Percentiles rank a stretch among this genome's conserved stretches.
phyloP scores from a whole-genome alignment of 2,329 filamentous ascomycete genomes.

The Penicillium thymicola region DNA sequence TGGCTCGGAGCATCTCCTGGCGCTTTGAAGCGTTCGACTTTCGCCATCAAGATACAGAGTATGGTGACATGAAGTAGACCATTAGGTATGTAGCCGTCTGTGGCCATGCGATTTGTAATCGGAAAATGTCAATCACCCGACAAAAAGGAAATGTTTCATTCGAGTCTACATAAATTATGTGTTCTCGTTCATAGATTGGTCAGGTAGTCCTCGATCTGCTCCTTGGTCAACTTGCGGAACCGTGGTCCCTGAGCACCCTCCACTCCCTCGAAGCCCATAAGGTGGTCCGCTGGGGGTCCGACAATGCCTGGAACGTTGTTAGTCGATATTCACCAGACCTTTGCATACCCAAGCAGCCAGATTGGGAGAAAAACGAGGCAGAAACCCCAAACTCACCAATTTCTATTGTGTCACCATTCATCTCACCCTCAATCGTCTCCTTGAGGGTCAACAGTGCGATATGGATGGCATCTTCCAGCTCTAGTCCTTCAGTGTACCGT shows the following conservation, averaged over 20 bases:
- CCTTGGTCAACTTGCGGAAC: conserved; percentile 72
- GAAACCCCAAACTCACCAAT: conserved; percentile 63
- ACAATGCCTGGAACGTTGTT: conserved; percentile 71
- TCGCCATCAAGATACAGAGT: neutral
- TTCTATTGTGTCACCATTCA: conserved; percentile 98
- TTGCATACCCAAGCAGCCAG: neutral
- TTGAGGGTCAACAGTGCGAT: conserved; percentile 96
- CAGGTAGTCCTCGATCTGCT: conserved; percentile 99
- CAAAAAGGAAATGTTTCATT: conserved; percentile 16
- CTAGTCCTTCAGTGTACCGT: conserved; percentile 93
- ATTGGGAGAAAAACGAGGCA: neutral
- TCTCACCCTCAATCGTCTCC: conserved; percentile 98
- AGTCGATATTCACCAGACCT: neutral
- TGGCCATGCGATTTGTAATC: conserved; percentile 12
- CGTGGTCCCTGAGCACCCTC: conserved; percentile 43
- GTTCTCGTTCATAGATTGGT: conserved; percentile 76
- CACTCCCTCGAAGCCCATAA: conserved; percentile 71
- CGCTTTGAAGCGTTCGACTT: neutral
- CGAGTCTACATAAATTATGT: conserved; percentile 15
- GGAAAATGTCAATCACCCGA: neutral
- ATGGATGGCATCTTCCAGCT: conserved; percentile 97
- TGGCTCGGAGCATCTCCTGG: neutral
- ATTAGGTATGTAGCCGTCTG: neutral
- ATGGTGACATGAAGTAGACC: neutral
- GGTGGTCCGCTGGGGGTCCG: conserved; percentile 86